Evolutionary conservation across 352 stramenopile species (phyloP).

Genomic region (Phytophthora pluvialis): DNA sequence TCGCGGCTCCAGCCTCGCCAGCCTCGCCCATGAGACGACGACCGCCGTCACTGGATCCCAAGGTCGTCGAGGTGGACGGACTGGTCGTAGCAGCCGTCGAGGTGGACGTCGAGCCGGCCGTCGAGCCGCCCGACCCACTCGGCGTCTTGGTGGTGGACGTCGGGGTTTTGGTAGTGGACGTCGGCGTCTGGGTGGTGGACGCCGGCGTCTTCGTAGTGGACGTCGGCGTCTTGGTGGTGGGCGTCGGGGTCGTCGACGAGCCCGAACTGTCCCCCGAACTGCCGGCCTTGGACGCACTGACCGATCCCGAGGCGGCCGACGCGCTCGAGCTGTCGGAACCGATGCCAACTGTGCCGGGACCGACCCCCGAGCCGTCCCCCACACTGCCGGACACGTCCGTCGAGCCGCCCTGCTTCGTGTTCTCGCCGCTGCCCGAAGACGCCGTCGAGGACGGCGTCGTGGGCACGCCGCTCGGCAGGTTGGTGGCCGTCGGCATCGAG

Average conservation of each 20-base stretch:
- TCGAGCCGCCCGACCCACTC: constrained; percentile 17
- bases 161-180: constrained; percentile 30
- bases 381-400: constrained; percentile 28
- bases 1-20: constrained; percentile 24
- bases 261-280: constrained; percentile 6
- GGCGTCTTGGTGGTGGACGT: constrained; percentile 18
- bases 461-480: constrained; percentile 43
- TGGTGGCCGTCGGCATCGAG: constrained; percentile 58
- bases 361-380: constrained; percentile 25
- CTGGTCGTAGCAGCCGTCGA: constrained; percentile 30
- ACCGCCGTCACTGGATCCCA: constrained; percentile 13
- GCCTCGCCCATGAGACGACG: constrained; percentile 28
- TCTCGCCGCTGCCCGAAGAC: constrained; percentile 29
- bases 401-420: constrained; percentile 6
- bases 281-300: neutral
- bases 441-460: constrained; percentile 22
- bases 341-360: constrained; percentile 10
- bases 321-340: constrained; percentile 22
- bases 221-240: constrained; percentile 33
- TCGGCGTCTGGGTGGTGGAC: constrained; percentile 33
- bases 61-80: constrained; percentile 25
- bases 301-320: constrained; percentile 2
- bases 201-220: constrained; percentile 31
- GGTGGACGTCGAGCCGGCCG: constrained; percentile 28
- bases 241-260: constrained; percentile 21